Base-by-base conservation (phyloP, 1,139 yeast species). In the Hemisphaericaspora lyxosophila region DNA sequence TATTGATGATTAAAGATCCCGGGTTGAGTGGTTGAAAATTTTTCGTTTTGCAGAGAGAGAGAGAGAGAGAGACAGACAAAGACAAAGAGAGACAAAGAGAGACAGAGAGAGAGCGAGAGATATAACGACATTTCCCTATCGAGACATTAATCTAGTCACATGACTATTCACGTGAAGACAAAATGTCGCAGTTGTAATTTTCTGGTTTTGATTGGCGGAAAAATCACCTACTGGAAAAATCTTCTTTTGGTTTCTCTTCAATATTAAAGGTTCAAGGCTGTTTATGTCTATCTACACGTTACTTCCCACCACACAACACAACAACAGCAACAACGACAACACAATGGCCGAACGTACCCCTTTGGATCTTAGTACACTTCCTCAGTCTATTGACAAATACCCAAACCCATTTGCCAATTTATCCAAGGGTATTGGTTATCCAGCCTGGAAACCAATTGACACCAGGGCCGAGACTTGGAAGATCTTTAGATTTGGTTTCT, bases 361-460 rank as follows among this genome's bases (percentile, higher is more conserved):
- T 20, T 28, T 28, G 23, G 31, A 28, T 18, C 23, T 28, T 12
- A 18, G 19, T 7, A 37, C 39, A 26, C 41, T 46, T 29, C 74
- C 75, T 32, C 69, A 64, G 51, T 57, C 75, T 36, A 61, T 67
- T 23, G 54, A 60, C 60, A 70, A 68, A 49, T 63, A 59, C 55
- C 76, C 76, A 28, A 60, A 63, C 34, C 73, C 75, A 24, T 67
- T 71, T 45, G 72, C 60, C 35, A 70, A 68, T 54, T 49, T 70
- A 48, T 47, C 60, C 43, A 64, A 60, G 40, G 67, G 72, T 31
- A 51, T 56, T 34, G 75, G 72, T 1, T 71, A 68, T 54, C 75
- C 76, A n/a, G 50, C 59, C 35, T 71, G 69, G 65, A 59, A 55
- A 42, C 77, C 77, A 20, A 60, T 71, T 33, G 75, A 71, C 49